A percentile compares a stretch with the other conserved stretches of the same genome.
phyloP scores from a whole-genome alignment of 768 basidiomycete genomes.

The Russula emetica region DNA sequence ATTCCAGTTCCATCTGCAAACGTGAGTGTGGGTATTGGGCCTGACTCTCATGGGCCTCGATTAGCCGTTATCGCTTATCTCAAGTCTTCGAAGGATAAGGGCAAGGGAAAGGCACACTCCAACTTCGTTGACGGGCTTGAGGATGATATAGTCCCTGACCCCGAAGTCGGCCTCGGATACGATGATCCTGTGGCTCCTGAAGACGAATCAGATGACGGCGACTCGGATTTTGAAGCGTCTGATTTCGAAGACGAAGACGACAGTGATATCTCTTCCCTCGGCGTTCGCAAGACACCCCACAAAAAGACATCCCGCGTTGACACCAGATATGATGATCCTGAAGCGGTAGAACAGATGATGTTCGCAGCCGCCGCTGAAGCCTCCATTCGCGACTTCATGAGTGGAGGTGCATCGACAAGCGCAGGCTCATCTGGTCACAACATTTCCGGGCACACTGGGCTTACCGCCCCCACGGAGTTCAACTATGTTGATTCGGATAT shows the following conservation, averaged over 20 bases:
- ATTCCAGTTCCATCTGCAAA: conserved; percentile 19
- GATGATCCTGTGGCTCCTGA: conserved; percentile 13
- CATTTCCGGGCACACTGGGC: conserved; percentile 40
- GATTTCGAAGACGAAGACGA: conserved; percentile 37
- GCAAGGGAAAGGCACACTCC: conserved; percentile 20
- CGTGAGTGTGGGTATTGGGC: conserved; percentile 26
- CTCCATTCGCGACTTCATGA: conserved; percentile 40
- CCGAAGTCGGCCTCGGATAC: conserved; percentile 40
- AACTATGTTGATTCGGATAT: conserved; percentile 38
- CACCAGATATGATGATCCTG: conserved; percentile 15
- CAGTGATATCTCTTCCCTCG: conserved; percentile 3
- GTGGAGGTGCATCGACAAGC: conserved; percentile 32
- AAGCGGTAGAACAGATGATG: conserved; percentile 42
- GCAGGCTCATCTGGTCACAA: conserved; percentile 34
- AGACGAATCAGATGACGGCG: conserved; percentile 31
- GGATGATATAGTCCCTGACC: conserved; percentile 45
- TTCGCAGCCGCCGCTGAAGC: conserved; percentile 51
- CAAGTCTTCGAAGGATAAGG: conserved; percentile 20
- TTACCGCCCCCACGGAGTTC: conserved; percentile 51
- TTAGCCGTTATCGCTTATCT: conserved; percentile 22
- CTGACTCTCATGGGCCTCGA: background rate
- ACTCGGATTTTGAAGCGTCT: conserved; percentile 39
- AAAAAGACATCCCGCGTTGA: conserved; percentile 1
- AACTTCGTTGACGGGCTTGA: conserved; percentile 1
- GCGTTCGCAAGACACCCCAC: conserved; percentile 5